Conservation (phyloP, 345 rosid species). For the Eucalyptus grandis region DNA sequence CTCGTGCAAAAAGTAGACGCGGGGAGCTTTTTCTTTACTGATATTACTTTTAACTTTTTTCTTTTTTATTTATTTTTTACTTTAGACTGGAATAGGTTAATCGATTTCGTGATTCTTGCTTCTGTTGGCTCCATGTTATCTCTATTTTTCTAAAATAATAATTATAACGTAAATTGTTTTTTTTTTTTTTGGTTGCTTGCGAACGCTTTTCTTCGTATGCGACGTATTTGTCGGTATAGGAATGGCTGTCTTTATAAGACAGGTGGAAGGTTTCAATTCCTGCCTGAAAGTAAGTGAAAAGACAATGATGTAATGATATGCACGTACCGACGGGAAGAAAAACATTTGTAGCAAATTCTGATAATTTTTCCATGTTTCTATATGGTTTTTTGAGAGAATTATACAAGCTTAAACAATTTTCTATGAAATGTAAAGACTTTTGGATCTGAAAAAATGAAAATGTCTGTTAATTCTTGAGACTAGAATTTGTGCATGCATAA, state of each 20-base stretch:
- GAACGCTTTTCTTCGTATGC: background rate
- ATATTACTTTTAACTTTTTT: background rate
- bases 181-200: background rate
- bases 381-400: background rate
- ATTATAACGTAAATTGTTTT: background rate
- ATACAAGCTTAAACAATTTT: background rate
- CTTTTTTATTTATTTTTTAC: background rate
- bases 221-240: background rate
- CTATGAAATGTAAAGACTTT: background rate
- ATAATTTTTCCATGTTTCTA: background rate
- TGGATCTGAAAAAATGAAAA: background rate
- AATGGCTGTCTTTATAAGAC: background rate
- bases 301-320: background rate
- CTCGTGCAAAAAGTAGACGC: background rate
- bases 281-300: background rate
- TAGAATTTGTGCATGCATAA: background rate
- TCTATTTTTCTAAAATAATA: background rate
- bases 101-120: background rate
- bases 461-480: background rate
- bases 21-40: background rate
- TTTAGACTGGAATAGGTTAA: background rate
- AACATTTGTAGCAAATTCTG: background rate
- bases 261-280: background rate
- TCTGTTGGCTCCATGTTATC: background rate
- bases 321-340: rapidly evolving